These are phyloP conservation scores for Rutstroemia sp. DNA, from an alignment of 2,329 filamentous ascomycete species.

Conservation along the genomic window DNA sequence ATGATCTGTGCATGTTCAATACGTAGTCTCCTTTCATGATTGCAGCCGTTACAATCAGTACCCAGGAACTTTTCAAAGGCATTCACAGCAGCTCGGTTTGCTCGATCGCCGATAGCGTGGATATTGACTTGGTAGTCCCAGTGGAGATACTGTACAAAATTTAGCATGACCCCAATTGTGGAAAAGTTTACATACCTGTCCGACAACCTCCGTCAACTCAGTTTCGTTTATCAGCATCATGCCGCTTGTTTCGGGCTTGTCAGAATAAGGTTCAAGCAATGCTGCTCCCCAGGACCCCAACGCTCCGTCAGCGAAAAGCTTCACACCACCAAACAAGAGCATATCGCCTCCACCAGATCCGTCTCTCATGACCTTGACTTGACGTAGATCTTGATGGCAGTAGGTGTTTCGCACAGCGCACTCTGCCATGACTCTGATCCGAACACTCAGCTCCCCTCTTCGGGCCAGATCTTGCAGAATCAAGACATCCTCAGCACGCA, in stretches of 20 bases:
- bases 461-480: constrained; percentile 47
- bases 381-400: constrained; percentile 39
- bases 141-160: constrained; percentile 40
- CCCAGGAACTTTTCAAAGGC: constrained; percentile 51
- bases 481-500: constrained; percentile 44
- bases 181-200: constrained; percentile 21
- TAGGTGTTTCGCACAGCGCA: constrained; percentile 57
- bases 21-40: constrained; percentile 50
- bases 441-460: constrained; percentile 48
- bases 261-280: constrained; percentile 62
- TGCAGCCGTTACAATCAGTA: constrained; percentile 48
- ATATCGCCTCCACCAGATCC: constrained; percentile 17
- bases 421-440: constrained; percentile 63
- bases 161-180: neutral
- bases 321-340: constrained; percentile 55
- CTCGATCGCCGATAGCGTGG: constrained; percentile 64
- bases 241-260: constrained; percentile 53
- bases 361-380: constrained; percentile 15
- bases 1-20: constrained; percentile 69
- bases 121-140: constrained; percentile 61
- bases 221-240: constrained; percentile 61
- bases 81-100: constrained; percentile 57
- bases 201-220: constrained; percentile 45
- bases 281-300: constrained; percentile 66
- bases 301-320: constrained; percentile 64